Evolutionary conservation across 495 filamentous ascomycete genomes (phyloP).

Genomic region (Tuber melanosporum): DNA sequence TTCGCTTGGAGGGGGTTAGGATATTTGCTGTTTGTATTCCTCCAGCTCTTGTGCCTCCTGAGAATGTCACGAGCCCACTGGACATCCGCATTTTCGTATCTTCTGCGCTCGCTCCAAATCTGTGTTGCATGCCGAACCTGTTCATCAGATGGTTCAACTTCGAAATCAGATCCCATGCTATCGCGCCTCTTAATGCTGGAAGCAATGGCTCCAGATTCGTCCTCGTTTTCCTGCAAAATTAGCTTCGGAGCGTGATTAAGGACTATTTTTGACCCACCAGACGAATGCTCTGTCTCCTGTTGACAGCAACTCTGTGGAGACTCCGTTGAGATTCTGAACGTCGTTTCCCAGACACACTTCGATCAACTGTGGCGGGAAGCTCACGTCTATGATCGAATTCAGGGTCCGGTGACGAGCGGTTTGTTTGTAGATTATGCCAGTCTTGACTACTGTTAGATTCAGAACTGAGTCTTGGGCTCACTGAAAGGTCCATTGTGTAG

Average conservation of each 20-base stretch:
- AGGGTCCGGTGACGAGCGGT: background rate
- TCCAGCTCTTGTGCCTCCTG: conserved; percentile 21
- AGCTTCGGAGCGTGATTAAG: background rate
- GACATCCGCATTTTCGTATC: conserved; percentile 17
- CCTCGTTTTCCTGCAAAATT: conserved; percentile 19
- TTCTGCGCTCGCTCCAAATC: conserved; percentile 13
- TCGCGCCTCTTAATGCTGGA: conserved; percentile 20
- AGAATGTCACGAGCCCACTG: conserved; percentile 28
- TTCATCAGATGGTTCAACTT: conserved; percentile 27
- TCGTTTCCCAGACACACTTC: background rate
- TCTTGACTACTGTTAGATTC: background rate
- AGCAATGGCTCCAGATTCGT: conserved; percentile 20
- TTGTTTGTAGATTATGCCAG: background rate
- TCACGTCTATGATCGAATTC: background rate
- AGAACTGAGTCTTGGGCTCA: background rate
- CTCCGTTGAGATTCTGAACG: background rate
- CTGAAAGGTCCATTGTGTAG: background rate
- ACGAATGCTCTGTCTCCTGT: background rate
- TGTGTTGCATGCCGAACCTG: conserved; percentile 20
- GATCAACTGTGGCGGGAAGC: background rate
- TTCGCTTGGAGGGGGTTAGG: conserved; percentile 13
- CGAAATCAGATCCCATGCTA: conserved; percentile 27
- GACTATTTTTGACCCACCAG: background rate
- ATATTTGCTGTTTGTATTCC: conserved; percentile 13
- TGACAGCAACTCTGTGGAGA: background rate